These are phyloP conservation scores for Plasmodium knowlesi DNA, from an alignment of 169 alveolate genomes.

Conservation along the genomic window DNA sequence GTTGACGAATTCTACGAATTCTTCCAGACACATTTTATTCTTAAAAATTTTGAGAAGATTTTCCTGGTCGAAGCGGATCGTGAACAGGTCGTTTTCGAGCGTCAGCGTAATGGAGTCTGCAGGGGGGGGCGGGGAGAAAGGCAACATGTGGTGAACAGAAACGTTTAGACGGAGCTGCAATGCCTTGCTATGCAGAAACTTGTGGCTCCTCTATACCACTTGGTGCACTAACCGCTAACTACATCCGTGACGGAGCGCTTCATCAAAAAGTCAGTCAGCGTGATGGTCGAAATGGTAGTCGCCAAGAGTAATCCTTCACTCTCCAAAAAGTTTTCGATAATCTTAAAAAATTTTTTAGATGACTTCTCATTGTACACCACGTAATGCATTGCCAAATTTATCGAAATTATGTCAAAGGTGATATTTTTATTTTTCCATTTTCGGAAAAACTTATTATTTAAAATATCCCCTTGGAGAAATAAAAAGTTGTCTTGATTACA, in stretches of 20 bases:
- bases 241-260: constrained; percentile 28
- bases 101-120: constrained; percentile 40
- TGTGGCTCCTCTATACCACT: neutral
- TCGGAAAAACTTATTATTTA: constrained; percentile 67
- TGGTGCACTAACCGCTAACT: neutral
- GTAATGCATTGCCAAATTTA: constrained; percentile 94
- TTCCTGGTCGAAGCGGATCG: constrained; percentile 60
- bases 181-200: neutral
- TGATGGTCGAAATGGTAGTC: constrained; percentile 59
- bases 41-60: constrained; percentile 48
- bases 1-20: constrained; percentile 50
- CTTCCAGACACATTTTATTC: constrained; percentile 42
- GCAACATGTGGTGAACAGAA: neutral
- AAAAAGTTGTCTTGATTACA: constrained; percentile 48
- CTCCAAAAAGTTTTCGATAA: constrained; percentile 77
- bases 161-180: neutral
- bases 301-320: constrained; percentile 50
- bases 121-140: neutral
- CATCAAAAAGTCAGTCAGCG: constrained; percentile 65
- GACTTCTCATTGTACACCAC: constrained; percentile 90
- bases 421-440: constrained; percentile 76
- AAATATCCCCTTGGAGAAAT: constrained; percentile 71
- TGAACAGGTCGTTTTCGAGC: constrained; percentile 53
- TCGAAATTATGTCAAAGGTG: constrained; percentile 84
- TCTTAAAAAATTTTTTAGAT: constrained; percentile 87